Evolutionary conservation across 352 stramenopile species (phyloP).

Genomic region (Phytophthora sp.): DNA sequence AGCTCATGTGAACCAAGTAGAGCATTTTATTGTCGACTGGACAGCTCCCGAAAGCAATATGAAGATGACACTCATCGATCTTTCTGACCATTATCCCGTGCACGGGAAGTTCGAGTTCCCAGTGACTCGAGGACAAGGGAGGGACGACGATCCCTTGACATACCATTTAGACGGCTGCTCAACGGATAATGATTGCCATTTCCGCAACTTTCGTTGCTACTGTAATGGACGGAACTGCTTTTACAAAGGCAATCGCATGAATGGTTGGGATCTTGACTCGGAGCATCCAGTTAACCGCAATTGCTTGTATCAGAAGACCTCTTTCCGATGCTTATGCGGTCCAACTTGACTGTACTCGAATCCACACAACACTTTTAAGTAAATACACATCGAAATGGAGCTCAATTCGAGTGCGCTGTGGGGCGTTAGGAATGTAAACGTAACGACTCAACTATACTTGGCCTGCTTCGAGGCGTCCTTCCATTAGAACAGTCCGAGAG

Average conservation of each 20-base stretch:
- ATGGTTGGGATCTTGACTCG: slow-evolving; percentile 60
- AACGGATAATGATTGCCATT: slow-evolving; percentile 71
- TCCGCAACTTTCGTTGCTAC: slow-evolving; percentile 74
- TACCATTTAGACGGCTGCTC: slow-evolving; percentile 83
- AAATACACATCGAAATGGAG: slow-evolving; percentile 8
- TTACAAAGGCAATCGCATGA: slow-evolving; percentile 59
- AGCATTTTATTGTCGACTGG: slow-evolving; percentile 70
- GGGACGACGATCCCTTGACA: slow-evolving; percentile 57
- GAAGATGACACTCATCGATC: slow-evolving; percentile 66
- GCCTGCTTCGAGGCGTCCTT: background rate
- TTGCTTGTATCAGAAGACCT: slow-evolving; percentile 75
- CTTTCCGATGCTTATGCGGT: slow-evolving; percentile 67
- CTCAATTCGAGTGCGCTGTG: too few relatives aligned
- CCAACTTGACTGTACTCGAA: slow-evolving; percentile 47
- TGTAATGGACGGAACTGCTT: slow-evolving; percentile 73
- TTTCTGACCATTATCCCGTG: slow-evolving; percentile 85
- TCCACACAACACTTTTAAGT: slow-evolving; percentile 13
- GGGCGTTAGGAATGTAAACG: background rate
- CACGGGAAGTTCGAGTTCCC: slow-evolving; percentile 72
- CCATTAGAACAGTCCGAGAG: slow-evolving; percentile 10
- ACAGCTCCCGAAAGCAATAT: slow-evolving; percentile 55
- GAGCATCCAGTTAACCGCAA: slow-evolving; percentile 77
- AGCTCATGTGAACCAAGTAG: slow-evolving; percentile 59
- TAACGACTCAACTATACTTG: slow-evolving; percentile 17
- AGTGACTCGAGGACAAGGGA: slow-evolving; percentile 45